Conservation (phyloP, 108 stramenopile species). For the Ochromonas danica region DNA sequence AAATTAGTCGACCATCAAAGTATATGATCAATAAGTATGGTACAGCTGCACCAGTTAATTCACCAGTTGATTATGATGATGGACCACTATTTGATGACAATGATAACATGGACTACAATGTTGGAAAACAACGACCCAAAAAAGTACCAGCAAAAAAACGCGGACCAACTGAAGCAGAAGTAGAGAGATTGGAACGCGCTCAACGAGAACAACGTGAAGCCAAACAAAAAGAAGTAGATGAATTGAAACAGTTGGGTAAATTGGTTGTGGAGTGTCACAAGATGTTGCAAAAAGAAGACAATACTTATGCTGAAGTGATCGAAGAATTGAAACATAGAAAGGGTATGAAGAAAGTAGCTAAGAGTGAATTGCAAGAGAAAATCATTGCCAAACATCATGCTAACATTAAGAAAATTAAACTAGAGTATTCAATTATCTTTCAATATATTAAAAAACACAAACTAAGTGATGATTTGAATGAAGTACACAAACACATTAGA, state of each 20-base stretch:
- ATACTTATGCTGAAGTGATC: background rate
- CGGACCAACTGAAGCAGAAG: background rate
- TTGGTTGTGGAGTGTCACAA: constrained; percentile 1
- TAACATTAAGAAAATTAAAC: constrained; percentile 10
- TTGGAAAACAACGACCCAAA: constrained; percentile 1
- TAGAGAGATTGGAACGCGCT: background rate
- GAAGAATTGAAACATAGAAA: background rate
- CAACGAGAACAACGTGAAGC: background rate
- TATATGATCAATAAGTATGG: too few species aligned
- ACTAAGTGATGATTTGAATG: constrained; percentile 2
- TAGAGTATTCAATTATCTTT: background rate
- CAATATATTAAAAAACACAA: background rate
- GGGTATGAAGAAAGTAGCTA: constrained; percentile 1
- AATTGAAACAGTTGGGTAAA: constrained; percentile 6
- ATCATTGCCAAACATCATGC: background rate
- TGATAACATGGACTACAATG: background rate
- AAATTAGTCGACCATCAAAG: too few species aligned
- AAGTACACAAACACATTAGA: constrained; percentile 2
- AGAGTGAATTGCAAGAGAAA: background rate
- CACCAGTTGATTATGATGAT: too few species aligned
- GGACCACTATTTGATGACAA: too few species aligned
- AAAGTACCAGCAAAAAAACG: background rate
- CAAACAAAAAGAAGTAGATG: background rate
- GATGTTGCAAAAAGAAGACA: constrained; percentile 9
- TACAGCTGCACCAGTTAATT: too few species aligned